Conservation (phyloP, 306 rosid species). For the Rosa rugosa region DNA sequence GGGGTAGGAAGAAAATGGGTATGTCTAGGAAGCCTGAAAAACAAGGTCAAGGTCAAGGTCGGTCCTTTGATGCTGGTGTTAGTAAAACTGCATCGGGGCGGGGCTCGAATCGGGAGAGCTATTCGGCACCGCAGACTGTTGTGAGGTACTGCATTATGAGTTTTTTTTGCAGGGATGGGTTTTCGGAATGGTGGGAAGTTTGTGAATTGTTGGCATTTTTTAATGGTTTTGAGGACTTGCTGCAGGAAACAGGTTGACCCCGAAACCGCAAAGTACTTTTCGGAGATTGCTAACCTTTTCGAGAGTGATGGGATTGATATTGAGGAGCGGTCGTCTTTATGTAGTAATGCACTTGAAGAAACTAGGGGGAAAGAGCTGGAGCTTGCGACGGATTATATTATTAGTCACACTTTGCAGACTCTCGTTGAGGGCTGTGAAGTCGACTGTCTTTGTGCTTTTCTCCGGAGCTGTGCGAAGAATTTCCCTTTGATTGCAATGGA, state of each 20-base stretch:
- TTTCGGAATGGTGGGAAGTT: background rate
- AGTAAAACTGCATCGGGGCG: slow-evolving; percentile 24
- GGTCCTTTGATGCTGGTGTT: slow-evolving; percentile 28
- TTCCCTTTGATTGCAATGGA: slow-evolving; percentile 82
- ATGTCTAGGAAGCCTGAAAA: slow-evolving; percentile 44
- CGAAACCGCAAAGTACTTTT: slow-evolving; percentile 64
- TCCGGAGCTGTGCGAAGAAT: slow-evolving; percentile 48
- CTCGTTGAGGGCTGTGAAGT: slow-evolving; percentile 69
- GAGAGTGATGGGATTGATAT: slow-evolving; percentile 55
- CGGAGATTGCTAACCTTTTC: slow-evolving; percentile 70
- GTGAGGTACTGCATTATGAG: slow-evolving; percentile 47
- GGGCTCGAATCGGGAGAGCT: slow-evolving; percentile 19
- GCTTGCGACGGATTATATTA: slow-evolving; percentile 81
- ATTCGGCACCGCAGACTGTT: slow-evolving; percentile 29
- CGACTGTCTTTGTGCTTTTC: slow-evolving; percentile 62
- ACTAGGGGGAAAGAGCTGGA: slow-evolving; percentile 79
- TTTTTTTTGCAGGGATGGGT: background rate
- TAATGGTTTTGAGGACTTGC: slow-evolving; percentile 16
- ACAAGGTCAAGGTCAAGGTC: slow-evolving; percentile 28
- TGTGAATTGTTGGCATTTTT: slow-evolving; percentile 1
- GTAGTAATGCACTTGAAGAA: slow-evolving; percentile 81
- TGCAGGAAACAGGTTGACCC: slow-evolving; percentile 89
- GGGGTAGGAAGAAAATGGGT: slow-evolving; percentile 36
- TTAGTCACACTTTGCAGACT: slow-evolving; percentile 82
- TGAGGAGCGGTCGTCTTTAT: slow-evolving; percentile 74